These are phyloP conservation scores for Calonectria pseudoturangicola DNA, from an alignment of 2,329 filamentous ascomycete species.

Conservation along the genomic window DNA sequence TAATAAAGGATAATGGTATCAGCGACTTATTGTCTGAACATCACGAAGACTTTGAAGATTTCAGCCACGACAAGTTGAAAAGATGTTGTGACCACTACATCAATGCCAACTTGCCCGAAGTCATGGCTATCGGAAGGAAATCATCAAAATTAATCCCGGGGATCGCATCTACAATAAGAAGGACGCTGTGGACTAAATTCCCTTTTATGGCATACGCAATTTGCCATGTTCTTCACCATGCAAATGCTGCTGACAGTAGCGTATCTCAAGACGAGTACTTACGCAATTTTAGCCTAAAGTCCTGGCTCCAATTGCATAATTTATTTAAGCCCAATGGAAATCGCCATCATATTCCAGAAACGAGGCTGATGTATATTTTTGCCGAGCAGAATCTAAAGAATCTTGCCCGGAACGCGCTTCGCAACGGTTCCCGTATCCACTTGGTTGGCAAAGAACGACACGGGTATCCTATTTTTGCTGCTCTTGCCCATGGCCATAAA, in stretches of 20 bases:
- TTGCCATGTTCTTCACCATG: conserved; percentile 63
- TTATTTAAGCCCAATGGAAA: conserved; percentile 52
- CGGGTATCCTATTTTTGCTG: conserved; percentile 58
- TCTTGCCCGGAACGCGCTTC: conserved; percentile 55
- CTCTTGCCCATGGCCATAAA: conserved; percentile 31
- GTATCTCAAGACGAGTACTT: conserved; percentile 57
- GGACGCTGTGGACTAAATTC: background rate
- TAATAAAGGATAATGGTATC: background rate
- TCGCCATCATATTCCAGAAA: conserved; percentile 41
- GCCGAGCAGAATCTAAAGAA: conserved; percentile 52
- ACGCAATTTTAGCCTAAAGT: conserved; percentile 46
- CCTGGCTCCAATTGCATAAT: conserved; percentile 60
- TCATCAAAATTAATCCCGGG: background rate
- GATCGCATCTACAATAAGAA: background rate
- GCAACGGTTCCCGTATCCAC: background rate
- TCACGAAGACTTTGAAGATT: background rate
- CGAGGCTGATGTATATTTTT: conserved; percentile 59
- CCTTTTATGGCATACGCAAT: conserved; percentile 69
- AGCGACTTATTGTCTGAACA: background rate
- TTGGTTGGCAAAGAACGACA: conserved; percentile 31
- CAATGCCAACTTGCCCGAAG: background rate
- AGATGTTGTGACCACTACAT: background rate
- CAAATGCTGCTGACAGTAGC: conserved; percentile 58
- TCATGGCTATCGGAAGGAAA: background rate
- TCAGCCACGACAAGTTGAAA: background rate